Base-by-base conservation (phyloP, 2,329 filamentous ascomycete species). In the Orbilia quercus region DNA sequence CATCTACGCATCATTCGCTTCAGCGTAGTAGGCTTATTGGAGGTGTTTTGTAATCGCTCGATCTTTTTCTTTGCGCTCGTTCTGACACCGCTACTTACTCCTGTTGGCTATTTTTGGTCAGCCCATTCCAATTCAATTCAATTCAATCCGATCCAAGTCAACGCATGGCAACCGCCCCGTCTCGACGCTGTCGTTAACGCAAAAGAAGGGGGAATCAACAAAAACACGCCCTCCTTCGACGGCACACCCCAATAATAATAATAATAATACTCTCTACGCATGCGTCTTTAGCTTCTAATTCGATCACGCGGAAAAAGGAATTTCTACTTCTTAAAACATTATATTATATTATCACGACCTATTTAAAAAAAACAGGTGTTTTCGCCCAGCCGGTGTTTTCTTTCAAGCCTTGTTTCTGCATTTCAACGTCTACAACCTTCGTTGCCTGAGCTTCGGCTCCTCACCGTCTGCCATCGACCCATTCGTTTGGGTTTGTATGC, bases 1-100 rank as follows among this genome's bases (percentile, higher is more conserved):
- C 75, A 44, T 67, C 71, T 75, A 77, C 77, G 12, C 76, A 77
- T 76, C 76, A 74, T 44, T 65, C 55, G 60, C 64, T 65, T 55
- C 47, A 44, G 12, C 53, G 23, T 38, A n/a, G n/a, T n/a, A 44
- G 20, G 16, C 42, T 44, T 57, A 34, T 28, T 47, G 58, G 34
- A 36, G 34, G 28, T 38, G 36, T 38, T 59, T 58, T 40, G 42
- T 63, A 18, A 20, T 42, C 23, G 28, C 45, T 50, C 45, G 22
- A 55, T 65, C 47, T 57, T 31, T 22, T 16, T n/a, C 22, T 31
- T 45, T 40, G 20, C 60, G 28, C 34, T 64, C 60, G 48, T 65
- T 60, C 44, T 40, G 42, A 22, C 16, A 9, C 9, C 28, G 28
- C 28, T 31, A n/a, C 9, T 47, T 40, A 38, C 40, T 62, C 57